A percentile compares a stretch with the other conserved stretches of the same genome.
phyloP scores from a whole-genome alignment of 768 basidiomycete species.

The Fibroporia radiculosa region DNA sequence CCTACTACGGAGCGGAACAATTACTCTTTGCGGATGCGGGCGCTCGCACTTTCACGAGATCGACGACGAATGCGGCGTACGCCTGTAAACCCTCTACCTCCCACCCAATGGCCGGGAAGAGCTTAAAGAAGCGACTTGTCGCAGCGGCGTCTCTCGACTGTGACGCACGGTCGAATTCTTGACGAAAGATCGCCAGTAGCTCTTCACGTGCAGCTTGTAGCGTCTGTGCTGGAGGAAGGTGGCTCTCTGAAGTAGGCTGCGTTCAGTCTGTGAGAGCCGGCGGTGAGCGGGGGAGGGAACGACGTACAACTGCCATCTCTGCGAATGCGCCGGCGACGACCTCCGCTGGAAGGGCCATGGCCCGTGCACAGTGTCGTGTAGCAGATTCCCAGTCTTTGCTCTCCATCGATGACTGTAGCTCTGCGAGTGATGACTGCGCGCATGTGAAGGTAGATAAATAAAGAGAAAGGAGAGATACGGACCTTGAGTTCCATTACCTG shows the following conservation, averaged over 20 bases:
- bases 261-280: conserved; percentile 4
- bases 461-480: conserved; percentile 8
- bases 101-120: conserved; percentile 94
- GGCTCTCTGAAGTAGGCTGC: conserved; percentile 87
- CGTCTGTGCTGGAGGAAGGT: conserved; percentile 79
- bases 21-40: conserved; percentile 80
- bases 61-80: conserved; percentile 90
- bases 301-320: conserved; percentile 69
- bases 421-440: conserved; percentile 54
- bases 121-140: conserved; percentile 91
- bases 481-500: conserved; percentile 97
- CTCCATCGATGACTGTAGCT: conserved; percentile 56
- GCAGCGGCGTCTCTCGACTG: conserved; percentile 73
- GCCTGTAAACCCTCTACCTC: conserved; percentile 86
- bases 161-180: conserved; percentile 80
- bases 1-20: conserved; percentile 13
- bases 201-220: conserved; percentile 66
- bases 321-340: conserved; percentile 83
- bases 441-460: conserved; percentile 17
- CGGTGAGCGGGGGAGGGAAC: neutral
- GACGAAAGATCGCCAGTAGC: conserved; percentile 69
- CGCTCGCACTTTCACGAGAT: conserved; percentile 73
- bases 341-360: conserved; percentile 74
- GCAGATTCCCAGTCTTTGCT: conserved; percentile 94
- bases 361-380: conserved; percentile 81